Conservation (phyloP, 1,139 yeast species). For the Oligophagozyma castellii region DNA sequence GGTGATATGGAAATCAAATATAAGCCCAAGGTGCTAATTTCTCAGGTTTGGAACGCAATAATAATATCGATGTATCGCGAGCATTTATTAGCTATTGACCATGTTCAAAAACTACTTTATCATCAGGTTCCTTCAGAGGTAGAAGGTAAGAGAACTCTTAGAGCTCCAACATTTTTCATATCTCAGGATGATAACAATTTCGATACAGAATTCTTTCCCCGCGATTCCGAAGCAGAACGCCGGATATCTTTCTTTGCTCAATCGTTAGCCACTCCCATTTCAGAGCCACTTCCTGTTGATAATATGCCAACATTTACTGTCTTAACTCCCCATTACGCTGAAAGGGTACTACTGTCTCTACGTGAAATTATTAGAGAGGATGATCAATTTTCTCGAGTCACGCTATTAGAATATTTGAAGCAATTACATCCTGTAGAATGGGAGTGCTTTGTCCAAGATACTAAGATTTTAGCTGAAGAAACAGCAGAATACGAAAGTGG, state of each 20-base stretch:
- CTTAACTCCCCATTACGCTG: slow-evolving; percentile 94
- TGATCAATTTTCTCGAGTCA: slow-evolving; percentile 95
- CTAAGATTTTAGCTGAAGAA: slow-evolving; percentile 96
- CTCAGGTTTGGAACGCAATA: slow-evolving; percentile 98
- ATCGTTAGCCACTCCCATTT: slow-evolving; percentile 94
- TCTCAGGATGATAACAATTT: slow-evolving; percentile 94
- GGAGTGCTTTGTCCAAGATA: slow-evolving; percentile 98
- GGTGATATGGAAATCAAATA: slow-evolving; percentile 98
- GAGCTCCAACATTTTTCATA: slow-evolving; percentile 97
- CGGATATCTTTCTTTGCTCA: slow-evolving; percentile 98
- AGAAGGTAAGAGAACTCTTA: slow-evolving; percentile 94
- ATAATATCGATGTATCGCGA: slow-evolving; percentile 98
- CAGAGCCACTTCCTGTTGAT: slow-evolving; percentile 96
- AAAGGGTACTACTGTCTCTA: slow-evolving; percentile 84
- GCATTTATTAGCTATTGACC: slow-evolving; percentile 92
- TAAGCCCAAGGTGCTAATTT: slow-evolving; percentile 93
- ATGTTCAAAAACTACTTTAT: slow-evolving; percentile 89
- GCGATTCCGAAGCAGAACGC: slow-evolving; percentile 95
- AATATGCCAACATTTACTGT: slow-evolving; percentile 99
- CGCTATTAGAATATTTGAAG: slow-evolving; percentile 88
- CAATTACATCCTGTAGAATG: slow-evolving; percentile 98
- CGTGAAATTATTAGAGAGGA: slow-evolving; percentile 98
- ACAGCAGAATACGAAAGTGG: slow-evolving; percentile 76
- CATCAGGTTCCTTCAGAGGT: slow-evolving; percentile 96
- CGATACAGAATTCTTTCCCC: slow-evolving; percentile 92